Base-by-base conservation (phyloP, 2,329 filamentous ascomycete genomes). In the Verticillium nubilum region DNA sequence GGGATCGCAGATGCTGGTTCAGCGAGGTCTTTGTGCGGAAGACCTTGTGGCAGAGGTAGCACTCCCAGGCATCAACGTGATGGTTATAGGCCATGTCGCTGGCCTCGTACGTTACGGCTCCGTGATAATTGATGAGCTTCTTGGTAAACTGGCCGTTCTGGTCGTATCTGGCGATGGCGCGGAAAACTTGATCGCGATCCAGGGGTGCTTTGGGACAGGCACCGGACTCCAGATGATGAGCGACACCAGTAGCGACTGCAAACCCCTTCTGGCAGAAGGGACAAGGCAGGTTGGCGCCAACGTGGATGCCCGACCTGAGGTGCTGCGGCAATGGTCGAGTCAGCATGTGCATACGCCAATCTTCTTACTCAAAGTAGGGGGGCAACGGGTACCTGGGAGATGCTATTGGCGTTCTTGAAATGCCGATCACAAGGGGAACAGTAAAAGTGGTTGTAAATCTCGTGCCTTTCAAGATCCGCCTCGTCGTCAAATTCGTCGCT, bases 171-270 rank as follows among this genome's bases (percentile, higher is more conserved):
- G 76, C 75, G 7, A 87, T 69, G 12, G 76, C 67, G 0, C 67
- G 62, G 67, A 80, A 80, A 4, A 88, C 73, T 2, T 63, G 68
- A 10, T 83, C 76, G 10, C 80, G 79, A 65, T 81, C 77, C 1
- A 86, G 52, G 0, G 67, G 70, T 0, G 81, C 80, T 0, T 68
- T 68, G 0, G 76, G 76, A 57, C 86, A 89, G 0, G 74, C 69
- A n/a, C 80, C 80, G 0, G 65, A 70, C 63, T 89, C 86, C 1
- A 88, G 69, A 62, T 89, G 83, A 66, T 85, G 75, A 0, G 73
- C 67, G 4, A 87, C 63, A 4, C 83, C 85, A 1, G 79, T 82
- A 1, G 84, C 82, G 0, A 80, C 79, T 10, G 76, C 71, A 61
- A 76, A 83, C 2, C 9, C 28, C 2, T 54, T 60, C 35, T 73